These are phyloP conservation scores for Fusarium buxicola DNA, from an alignment of 2,329 filamentous ascomycete genomes.

Conservation along the genomic window DNA sequence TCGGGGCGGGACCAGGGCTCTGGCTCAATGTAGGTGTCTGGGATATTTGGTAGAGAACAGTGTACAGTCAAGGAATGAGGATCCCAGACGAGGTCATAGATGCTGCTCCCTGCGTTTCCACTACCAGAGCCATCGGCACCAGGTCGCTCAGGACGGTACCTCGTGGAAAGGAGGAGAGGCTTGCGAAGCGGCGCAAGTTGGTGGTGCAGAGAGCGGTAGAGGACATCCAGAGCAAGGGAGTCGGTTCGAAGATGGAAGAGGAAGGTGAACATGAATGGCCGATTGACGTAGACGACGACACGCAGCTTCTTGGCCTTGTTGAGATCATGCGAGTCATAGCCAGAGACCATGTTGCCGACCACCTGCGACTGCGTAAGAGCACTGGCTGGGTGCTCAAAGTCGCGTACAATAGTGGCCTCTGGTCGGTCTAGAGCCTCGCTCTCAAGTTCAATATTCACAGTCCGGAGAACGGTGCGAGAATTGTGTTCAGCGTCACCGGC, in stretches of 20 bases:
- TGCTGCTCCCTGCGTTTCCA: conserved; percentile 48
- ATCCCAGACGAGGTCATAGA: conserved; percentile 74
- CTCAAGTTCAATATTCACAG: conserved; percentile 74
- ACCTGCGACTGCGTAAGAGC: conserved; percentile 50
- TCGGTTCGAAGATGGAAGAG: conserved; percentile 72
- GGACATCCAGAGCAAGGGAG: conserved; percentile 64
- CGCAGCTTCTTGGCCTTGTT: conserved; percentile 69
- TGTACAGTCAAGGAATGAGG: conserved; percentile 66
- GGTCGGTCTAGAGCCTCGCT: conserved; percentile 52
- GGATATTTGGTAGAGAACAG: conserved; percentile 75
- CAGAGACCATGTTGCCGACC: conserved; percentile 49
- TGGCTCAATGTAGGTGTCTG: conserved; percentile 54
- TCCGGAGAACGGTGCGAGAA: conserved; percentile 71
- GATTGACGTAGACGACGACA: conserved; percentile 78
- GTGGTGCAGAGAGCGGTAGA: conserved; percentile 70
- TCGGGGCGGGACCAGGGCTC: conserved; percentile 69
- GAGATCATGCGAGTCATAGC: conserved; percentile 58
- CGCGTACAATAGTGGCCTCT: conserved; percentile 59
- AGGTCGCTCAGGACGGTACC: conserved; percentile 65
- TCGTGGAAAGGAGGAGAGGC: conserved; percentile 66
- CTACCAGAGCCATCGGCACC: conserved; percentile 44
- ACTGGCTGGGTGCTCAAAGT: conserved; percentile 55
- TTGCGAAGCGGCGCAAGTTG: conserved; percentile 70
- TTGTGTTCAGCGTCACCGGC: conserved; percentile 53
- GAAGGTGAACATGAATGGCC: conserved; percentile 82